A percentile compares a stretch with the other conserved stretches of the same genome.
Evolutionary conservation across 2,329 filamentous ascomycete genomes (phyloP).

Genomic region (Apiospora hydei): DNA sequence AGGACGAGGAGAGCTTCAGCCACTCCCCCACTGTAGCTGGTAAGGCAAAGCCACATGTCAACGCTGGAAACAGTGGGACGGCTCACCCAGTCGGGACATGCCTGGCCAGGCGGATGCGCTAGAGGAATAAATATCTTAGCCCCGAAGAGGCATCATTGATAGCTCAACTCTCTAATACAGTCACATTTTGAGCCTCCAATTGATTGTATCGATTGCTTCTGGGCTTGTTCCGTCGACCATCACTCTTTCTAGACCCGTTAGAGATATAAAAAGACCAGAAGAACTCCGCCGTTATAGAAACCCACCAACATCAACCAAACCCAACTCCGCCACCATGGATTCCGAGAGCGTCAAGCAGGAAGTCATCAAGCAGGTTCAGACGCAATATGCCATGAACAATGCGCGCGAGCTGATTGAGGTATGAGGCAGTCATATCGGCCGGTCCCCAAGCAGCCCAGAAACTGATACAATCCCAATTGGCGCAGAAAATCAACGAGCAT

Average conservation of each 20-base stretch:
- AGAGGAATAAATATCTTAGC: conserved; percentile 18
- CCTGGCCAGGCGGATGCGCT: conserved; percentile 4
- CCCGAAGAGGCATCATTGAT: conserved; percentile 19
- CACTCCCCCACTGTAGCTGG: neutral
- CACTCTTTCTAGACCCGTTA: neutral
- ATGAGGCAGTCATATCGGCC: conserved; percentile 35
- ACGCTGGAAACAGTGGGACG: neutral
- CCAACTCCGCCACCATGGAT: conserved; percentile 55
- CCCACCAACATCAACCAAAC: neutral
- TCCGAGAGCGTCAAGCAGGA: conserved; percentile 65
- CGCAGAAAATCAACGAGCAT: conserved; percentile 79
- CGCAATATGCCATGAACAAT: conserved; percentile 72
- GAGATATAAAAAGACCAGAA: neutral
- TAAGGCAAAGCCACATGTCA: neutral
- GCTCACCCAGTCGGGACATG: neutral
- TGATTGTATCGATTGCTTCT: neutral
- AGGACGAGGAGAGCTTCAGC: neutral
- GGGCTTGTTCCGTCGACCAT: neutral
- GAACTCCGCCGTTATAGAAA: neutral
- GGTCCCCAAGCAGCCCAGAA: neutral
- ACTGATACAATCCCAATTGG: neutral
- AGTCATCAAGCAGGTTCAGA: conserved; percentile 70
- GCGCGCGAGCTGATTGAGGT: conserved; percentile 75
- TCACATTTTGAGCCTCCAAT: conserved; percentile 6
- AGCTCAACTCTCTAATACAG: conserved; percentile 1